Percentiles rank a stretch among this genome's conserved stretches.
These are phyloP conservation scores for Blastobotrys raffinosifermentans DNA, from an alignment of 1,139 yeast species.

Conservation along the genomic window DNA sequence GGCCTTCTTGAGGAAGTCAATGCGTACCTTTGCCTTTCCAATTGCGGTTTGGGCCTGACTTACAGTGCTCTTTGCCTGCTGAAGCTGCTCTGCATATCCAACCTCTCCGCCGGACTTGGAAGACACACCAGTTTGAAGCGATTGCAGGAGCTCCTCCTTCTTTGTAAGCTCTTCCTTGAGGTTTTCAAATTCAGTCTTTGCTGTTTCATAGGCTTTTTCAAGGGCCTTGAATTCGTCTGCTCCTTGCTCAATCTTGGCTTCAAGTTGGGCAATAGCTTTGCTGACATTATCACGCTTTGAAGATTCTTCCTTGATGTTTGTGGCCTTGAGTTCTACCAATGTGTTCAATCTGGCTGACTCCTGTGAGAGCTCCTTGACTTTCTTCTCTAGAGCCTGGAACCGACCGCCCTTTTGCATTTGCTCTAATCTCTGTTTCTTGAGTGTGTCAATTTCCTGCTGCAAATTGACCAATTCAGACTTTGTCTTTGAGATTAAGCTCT, in stretches of 20 bases:
- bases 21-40: slow-evolving; percentile 56
- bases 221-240: slow-evolving; percentile 27
- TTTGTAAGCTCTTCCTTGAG: slow-evolving; percentile 48
- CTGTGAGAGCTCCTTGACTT: slow-evolving; percentile 56
- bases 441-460: slow-evolving; percentile 53
- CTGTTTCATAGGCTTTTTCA: slow-evolving; percentile 39
- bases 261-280: slow-evolving; percentile 22
- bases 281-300: slow-evolving; percentile 23
- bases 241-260: slow-evolving; percentile 18
- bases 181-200: slow-evolving; percentile 41
- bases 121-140: slow-evolving; percentile 86
- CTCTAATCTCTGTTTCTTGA: slow-evolving; percentile 49
- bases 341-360: slow-evolving; percentile 65
- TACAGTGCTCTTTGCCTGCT: slow-evolving; percentile 54
- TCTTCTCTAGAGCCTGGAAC: slow-evolving; percentile 53
- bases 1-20: slow-evolving; percentile 52
- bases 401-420: slow-evolving; percentile 61
- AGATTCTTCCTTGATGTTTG: slow-evolving; percentile 49
- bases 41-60: slow-evolving; percentile 51
- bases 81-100: slow-evolving; percentile 73
- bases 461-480: slow-evolving; percentile 53
- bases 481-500: slow-evolving; percentile 34
- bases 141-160: slow-evolving; percentile 75
- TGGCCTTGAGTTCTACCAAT: slow-evolving; percentile 49
- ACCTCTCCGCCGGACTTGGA: slow-evolving; percentile 74